Evolutionary conservation across 768 basidiomycete genomes (phyloP), one percentile per base, ranked within the genome.

Genomic region (Calocybe gangraenosa): DNA sequence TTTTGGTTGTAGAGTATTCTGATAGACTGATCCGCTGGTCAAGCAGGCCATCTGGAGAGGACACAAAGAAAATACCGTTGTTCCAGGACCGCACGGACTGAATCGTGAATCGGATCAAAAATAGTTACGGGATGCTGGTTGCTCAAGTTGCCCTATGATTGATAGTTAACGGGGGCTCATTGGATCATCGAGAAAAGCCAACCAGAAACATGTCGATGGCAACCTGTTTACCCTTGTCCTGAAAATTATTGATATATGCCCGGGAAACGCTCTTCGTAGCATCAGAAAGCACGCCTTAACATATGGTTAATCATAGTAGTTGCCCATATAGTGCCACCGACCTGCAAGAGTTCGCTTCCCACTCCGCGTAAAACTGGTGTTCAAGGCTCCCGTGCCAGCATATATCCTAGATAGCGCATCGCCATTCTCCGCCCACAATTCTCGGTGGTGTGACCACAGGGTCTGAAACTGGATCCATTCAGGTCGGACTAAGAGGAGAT

Each of bases 201-300:
- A 94, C 95, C 56, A 99, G 71, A 57, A 98, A 88, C 78, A 92
- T 87, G 60, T 99, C 96, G 49, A 98, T 98, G 0, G 94, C 92
- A 2, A 78, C 63, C 58, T 99, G 96, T 61, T 99, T 99, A 30
- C 78, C 82, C 61, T 90, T 89, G 61, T 99, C 96, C 57, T 94
- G 88, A 60, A 99, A 96, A 60, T 97, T 97, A 58, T 94, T 96
- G 58, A 97, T 95, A 58, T 97, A 99, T 30, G 94, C 94, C 48
- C 95, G 81, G 2, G 90, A 92, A 23, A 92, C 87, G 56, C 90
- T 94, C 64, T 99, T 99, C 3, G 92, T 95, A 3, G 95, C 96
- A 67, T 99, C 94, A 4, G 92, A 93, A 18, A 99, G 65, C 33
- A 98, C 79, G 37, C 95, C 94, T 78, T 62, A 23, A 44, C 43